Percentiles rank a stretch among this genome's conserved stretches.
These are phyloP conservation scores for Pseudogymnoascus sp. DNA, from an alignment of 2,329 filamentous ascomycete species.

Conservation along the genomic window DNA sequence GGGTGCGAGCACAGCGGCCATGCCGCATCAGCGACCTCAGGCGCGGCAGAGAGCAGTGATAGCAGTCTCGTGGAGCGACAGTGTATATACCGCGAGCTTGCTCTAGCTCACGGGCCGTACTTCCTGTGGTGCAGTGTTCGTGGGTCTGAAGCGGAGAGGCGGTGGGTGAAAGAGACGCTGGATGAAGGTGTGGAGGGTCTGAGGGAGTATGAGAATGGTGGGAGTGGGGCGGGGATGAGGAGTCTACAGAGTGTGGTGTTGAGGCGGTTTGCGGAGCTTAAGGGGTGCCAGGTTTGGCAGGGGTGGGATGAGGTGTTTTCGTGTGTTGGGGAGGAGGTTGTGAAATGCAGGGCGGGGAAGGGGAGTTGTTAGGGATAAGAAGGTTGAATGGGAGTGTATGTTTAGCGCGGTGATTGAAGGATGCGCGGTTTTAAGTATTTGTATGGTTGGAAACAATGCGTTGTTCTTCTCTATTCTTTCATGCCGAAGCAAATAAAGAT, in stretches of 20 bases:
- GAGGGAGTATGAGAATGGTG: background rate
- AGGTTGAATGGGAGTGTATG: background rate
- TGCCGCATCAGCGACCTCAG: background rate
- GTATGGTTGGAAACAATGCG: background rate
- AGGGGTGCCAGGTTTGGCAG: background rate
- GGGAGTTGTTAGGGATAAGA: background rate
- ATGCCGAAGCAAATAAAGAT: background rate
- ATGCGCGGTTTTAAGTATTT: background rate
- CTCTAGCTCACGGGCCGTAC: background rate
- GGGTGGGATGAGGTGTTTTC: conserved; percentile 1
- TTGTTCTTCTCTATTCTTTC: background rate
- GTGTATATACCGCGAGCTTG: background rate
- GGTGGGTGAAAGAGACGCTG: background rate
- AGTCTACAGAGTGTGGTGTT: background rate
- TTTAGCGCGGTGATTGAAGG: background rate
- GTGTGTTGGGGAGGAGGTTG: background rate
- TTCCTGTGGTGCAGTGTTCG: background rate
- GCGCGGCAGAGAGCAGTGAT: background rate
- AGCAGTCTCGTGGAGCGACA: background rate
- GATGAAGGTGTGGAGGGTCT: conserved; percentile 2
- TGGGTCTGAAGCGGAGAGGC: background rate
- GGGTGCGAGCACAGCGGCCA: background rate
- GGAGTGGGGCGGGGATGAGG: background rate
- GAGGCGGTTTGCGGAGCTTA: background rate
- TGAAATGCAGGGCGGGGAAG: background rate